Percentiles rank a stretch among this genome's conserved stretches.
Evolutionary conservation across 768 basidiomycete genomes (phyloP).

Genomic region (Hypsizygus marmoreus): DNA sequence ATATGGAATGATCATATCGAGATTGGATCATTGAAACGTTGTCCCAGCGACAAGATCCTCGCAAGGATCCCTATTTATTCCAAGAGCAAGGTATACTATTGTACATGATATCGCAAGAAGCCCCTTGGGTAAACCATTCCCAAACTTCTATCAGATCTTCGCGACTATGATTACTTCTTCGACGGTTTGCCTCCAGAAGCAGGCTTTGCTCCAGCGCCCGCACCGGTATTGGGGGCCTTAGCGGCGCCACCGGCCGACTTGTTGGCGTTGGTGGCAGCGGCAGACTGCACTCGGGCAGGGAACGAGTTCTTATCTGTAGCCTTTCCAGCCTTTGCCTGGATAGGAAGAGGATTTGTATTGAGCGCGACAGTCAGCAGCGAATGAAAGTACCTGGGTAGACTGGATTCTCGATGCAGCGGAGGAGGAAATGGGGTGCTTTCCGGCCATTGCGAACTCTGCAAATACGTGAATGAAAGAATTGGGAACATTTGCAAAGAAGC

Average conservation of each 20-base stretch:
- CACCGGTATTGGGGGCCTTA: constrained; percentile 8
- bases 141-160: no score
- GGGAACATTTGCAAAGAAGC: neutral
- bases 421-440: constrained; percentile 10
- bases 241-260: constrained; percentile 7
- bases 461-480: neutral
- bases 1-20: no score
- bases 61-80: no score
- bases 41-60: no score
- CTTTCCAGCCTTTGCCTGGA: constrained; percentile 10
- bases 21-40: no score
- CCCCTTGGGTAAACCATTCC: no score
- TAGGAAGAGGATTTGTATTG: neutral
- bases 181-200: constrained; percentile 8
- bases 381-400: constrained; percentile 2
- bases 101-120: no score
- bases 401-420: constrained; percentile 9
- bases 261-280: neutral
- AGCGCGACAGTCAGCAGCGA: neutral
- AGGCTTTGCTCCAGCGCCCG: constrained; percentile 6
- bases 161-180: constrained; percentile 16
- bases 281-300: constrained; percentile 9
- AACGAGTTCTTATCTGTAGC: no score
- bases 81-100: no score
- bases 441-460: constrained; percentile 4